phyloP scores from a whole-genome alignment of 163 green algal genomes.

The Chlorella variabilis region DNA sequence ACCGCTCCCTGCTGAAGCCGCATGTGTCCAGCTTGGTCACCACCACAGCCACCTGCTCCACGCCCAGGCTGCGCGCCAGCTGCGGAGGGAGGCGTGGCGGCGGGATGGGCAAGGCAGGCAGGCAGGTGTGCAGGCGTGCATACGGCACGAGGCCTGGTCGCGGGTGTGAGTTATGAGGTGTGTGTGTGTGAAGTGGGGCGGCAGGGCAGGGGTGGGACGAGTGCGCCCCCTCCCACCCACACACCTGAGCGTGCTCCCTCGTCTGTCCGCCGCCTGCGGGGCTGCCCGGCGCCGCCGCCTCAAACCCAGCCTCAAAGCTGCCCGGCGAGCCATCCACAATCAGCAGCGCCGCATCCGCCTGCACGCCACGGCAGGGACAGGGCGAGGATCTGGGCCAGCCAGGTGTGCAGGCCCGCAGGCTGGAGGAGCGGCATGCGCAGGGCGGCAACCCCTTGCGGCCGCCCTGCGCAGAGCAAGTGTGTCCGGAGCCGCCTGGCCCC shows the following conservation, averaged over 20 bases:
- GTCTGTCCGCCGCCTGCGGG: constrained; percentile 85
- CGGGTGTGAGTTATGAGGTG: no score
- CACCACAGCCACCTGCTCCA: constrained; percentile 92
- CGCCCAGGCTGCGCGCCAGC: constrained; percentile 88
- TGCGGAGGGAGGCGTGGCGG: constrained; percentile 36
- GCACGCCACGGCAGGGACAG: background rate
- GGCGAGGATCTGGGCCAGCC: no score
- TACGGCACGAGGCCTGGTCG: no score
- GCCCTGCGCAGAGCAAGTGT: no score
- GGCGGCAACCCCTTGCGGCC: background rate
- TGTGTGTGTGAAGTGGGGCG: no score
- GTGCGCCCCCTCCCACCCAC: background rate
- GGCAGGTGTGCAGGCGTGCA: no score
- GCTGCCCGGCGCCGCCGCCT: constrained; percentile 45
- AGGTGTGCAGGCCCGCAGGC: background rate
- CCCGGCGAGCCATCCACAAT: constrained; percentile 92
- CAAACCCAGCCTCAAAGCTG: constrained; percentile 96
- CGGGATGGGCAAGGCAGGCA: background rate
- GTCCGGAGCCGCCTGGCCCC: no score
- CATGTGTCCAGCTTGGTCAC: constrained; percentile 97
- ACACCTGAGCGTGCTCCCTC: constrained; percentile 87
- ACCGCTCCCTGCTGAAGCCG: constrained; percentile 78
- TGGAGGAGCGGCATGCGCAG: background rate
- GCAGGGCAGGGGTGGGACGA: no score
- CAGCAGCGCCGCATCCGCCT: constrained; percentile 94